Base-by-base conservation (phyloP, 1,139 yeast species). In the Komagataea norvegica region DNA sequence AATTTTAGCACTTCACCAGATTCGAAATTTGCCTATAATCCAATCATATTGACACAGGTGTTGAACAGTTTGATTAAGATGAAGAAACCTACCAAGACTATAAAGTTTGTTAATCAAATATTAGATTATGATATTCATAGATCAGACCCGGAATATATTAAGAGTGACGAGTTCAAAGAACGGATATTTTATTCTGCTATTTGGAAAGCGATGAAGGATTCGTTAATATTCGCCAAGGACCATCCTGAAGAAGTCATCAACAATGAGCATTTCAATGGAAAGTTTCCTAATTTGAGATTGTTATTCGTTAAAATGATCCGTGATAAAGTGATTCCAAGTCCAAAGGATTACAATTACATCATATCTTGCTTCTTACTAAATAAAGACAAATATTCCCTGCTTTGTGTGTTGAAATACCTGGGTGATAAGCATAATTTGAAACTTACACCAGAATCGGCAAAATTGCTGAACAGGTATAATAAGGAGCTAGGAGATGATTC, bases 251-350 rank as follows among this genome's bases (percentile, higher is more conserved):
- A 26, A 16, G 14, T 14, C 3, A 18, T 14, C 13, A 4, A 6
- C 11, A n/a, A 8, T 9, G 13, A 6, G 10, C n/a, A 15, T 7
- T 14, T 16, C 10, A 6, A 17, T 3, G n/a, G 21, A 8, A 4
- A 31, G 11, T 36, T 40, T 9, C 55, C 54, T 14, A 48, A 49
- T 25, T 25, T 38, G 14, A 42, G 51, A 29, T 41, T 39, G 8
- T 36, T 50, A 8, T 52, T 49, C 35, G 37, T 50, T 37, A 51
- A 44, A 34, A 52, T 52, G 56, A 39, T 49, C 14, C 35, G 45
- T 24, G 55, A 52, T 29, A 33, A 37, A 5, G 46, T 43, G 17
- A 37, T 49, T 10, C 56, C 56, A 10, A 34, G 43, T 3, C 20
- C 45, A 5, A 21, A 36, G 5, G 51, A 49, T 29, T 52, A 52